Conservation (phyloP, 1,284 basidiomycete genomes). For the Ganoderma leucocontextum region DNA sequence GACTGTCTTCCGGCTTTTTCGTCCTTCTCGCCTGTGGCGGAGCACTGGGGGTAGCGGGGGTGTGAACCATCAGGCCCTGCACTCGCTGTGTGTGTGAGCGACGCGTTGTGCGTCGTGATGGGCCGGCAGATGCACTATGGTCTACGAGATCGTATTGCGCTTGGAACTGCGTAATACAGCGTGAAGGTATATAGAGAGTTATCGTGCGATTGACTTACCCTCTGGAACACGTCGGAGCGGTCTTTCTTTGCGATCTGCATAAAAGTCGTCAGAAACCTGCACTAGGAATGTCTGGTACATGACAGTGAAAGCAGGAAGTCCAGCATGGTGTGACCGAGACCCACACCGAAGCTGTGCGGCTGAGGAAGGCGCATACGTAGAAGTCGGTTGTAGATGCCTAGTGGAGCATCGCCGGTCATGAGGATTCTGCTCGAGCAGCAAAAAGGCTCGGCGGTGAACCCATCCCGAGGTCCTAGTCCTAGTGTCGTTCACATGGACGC, state of each 20-base stretch:
- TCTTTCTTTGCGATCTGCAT: conserved; percentile 76
- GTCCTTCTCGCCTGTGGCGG: conserved; percentile 23
- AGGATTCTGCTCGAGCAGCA: too few relatives aligned
- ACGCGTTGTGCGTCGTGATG: conserved; percentile 67
- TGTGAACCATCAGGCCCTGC: conserved; percentile 33
- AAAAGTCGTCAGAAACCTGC: neutral
- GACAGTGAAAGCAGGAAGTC: neutral
- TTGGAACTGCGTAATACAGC: conserved; percentile 61
- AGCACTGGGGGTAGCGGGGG: conserved; percentile 15
- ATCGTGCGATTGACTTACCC: conserved; percentile 55
- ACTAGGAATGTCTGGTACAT: neutral
- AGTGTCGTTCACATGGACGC: too few relatives aligned
- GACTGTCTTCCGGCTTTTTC: conserved; percentile 18
- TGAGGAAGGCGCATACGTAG: too few relatives aligned
- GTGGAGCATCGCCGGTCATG: too few relatives aligned
- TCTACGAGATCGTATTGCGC: conserved; percentile 67
- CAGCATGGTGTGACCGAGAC: too few relatives aligned
- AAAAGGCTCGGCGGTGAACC: too few relatives aligned
- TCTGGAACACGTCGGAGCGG: conserved; percentile 73
- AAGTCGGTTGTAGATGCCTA: too few relatives aligned
- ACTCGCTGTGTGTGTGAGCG: conserved; percentile 60
- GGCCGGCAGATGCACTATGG: conserved; percentile 52
- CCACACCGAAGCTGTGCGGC: too few relatives aligned
- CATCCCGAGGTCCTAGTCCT: too few relatives aligned
- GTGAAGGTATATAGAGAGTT: conserved; percentile 23